phyloP scores from a whole-genome alignment of 2,329 filamentous ascomycete genomes.

The Cordyceps farinosa region DNA sequence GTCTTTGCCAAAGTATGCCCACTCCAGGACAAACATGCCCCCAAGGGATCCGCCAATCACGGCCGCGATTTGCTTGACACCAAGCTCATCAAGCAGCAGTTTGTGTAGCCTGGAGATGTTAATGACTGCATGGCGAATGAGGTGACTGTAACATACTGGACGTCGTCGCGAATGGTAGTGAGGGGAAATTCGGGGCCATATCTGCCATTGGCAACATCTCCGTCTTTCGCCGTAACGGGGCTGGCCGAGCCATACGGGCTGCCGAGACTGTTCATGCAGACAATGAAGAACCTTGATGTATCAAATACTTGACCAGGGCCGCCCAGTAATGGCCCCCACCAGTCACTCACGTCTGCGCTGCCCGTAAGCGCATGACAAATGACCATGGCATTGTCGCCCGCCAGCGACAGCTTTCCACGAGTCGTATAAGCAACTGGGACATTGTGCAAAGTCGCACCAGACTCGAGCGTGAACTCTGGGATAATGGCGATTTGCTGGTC shows the following conservation, averaged over 20 bases:
- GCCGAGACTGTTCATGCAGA: conserved; percentile 82
- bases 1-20: conserved; percentile 84
- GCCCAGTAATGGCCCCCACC: conserved; percentile 82
- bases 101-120: conserved; percentile 63
- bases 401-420: conserved; percentile 56
- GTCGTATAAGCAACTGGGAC: conserved; percentile 67
- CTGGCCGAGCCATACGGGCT: conserved; percentile 86
- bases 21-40: conserved; percentile 87
- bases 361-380: conserved; percentile 84
- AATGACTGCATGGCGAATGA: conserved; percentile 16
- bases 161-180: conserved; percentile 92
- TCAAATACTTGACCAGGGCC: conserved; percentile 78
- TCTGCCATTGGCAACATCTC: conserved; percentile 65
- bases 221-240: conserved; percentile 83
- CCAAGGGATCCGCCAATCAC: conserved; percentile 83
- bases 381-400: conserved; percentile 65
- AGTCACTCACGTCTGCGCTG: conserved; percentile 79
- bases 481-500: conserved; percentile 85
- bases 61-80: conserved; percentile 71
- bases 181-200: conserved; percentile 97
- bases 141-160: conserved; percentile 60
- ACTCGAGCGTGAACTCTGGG: conserved; percentile 89
- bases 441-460: conserved; percentile 78
- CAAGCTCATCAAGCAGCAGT: conserved; percentile 74
- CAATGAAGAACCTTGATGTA: conserved; percentile 76